Evolutionary conservation across 768 basidiomycete species (phyloP).

Genomic region (Suillus hirtellus): DNA sequence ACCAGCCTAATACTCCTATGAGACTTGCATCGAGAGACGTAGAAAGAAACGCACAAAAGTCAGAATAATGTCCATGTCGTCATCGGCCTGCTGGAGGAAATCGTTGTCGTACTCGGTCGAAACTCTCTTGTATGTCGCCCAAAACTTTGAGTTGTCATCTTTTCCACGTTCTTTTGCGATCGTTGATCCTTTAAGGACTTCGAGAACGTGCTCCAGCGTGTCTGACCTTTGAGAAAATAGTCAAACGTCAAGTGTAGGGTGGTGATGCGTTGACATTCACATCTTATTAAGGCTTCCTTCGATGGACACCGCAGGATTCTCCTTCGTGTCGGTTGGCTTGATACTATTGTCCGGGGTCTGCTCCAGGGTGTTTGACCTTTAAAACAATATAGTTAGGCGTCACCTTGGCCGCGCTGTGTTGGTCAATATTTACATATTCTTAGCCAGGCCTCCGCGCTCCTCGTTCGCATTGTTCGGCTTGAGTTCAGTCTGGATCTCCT

Average conservation of each 20-base stretch:
- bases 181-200: not conserved
- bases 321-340: not conserved
- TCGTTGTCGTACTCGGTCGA: not conserved
- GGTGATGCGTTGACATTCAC: not conserved
- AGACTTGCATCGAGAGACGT: not conserved
- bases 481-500: not conserved
- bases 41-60: not conserved
- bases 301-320: not conserved
- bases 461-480: not conserved
- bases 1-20: not conserved
- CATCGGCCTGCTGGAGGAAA: not conserved
- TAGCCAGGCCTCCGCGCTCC: not conserved
- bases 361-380: not conserved
- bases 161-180: constrained; percentile 3
- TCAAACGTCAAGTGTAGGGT: not conserved
- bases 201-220: not conserved
- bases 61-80: constrained; percentile 7
- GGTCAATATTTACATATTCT: not conserved
- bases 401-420: not conserved
- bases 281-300: not conserved
- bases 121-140: constrained; percentile 5
- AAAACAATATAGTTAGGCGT: not conserved
- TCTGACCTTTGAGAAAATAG: not conserved
- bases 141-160: not conserved
- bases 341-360: not conserved